Conservation (phyloP, 2,329 filamentous ascomycete species). For the Parafenestella ontariensis region DNA sequence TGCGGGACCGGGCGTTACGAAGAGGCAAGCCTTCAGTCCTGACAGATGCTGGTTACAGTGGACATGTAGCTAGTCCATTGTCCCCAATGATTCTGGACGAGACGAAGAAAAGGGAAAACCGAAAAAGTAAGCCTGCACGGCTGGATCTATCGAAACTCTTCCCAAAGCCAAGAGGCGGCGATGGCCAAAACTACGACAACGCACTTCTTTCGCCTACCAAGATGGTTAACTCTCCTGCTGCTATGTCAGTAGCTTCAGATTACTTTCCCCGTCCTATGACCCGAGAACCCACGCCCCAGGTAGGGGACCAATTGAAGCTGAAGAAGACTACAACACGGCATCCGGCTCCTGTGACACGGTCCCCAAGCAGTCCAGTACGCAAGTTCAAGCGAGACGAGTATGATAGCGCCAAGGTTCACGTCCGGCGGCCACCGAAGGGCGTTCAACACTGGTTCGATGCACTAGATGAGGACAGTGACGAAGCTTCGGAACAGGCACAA, state of each 20-base stretch:
- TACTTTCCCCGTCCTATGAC: constrained; percentile 45
- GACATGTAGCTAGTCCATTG: constrained; percentile 24
- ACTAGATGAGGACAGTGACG: constrained; percentile 51
- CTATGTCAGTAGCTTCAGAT: constrained; percentile 49
- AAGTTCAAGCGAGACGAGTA: constrained; percentile 48
- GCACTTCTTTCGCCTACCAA: constrained; percentile 48
- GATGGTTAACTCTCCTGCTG: constrained; percentile 50
- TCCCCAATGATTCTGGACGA: constrained; percentile 29
- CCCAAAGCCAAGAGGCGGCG: constrained; percentile 42
- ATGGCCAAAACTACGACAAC: constrained; percentile 17
- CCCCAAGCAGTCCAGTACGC: constrained; percentile 32
- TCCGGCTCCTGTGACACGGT: constrained; percentile 18
- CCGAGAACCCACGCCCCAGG: constrained; percentile 38
- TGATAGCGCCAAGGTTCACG: constrained; percentile 56
- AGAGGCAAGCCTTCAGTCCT: constrained; percentile 46
- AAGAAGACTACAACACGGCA: constrained; percentile 30
- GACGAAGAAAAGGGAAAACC: constrained; percentile 25
- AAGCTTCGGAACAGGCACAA: constrained; percentile 26
- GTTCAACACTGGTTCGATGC: constrained; percentile 61
- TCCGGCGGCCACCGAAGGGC: constrained; percentile 56
- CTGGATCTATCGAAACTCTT: constrained; percentile 55
- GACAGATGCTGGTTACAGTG: constrained; percentile 15
- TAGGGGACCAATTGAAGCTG: constrained; percentile 28
- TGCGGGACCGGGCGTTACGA: constrained; percentile 52
- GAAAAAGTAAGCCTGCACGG: constrained; percentile 46